phyloP scores from a whole-genome alignment of 2,329 filamentous ascomycete species.

The Hypoxylon sp. region DNA sequence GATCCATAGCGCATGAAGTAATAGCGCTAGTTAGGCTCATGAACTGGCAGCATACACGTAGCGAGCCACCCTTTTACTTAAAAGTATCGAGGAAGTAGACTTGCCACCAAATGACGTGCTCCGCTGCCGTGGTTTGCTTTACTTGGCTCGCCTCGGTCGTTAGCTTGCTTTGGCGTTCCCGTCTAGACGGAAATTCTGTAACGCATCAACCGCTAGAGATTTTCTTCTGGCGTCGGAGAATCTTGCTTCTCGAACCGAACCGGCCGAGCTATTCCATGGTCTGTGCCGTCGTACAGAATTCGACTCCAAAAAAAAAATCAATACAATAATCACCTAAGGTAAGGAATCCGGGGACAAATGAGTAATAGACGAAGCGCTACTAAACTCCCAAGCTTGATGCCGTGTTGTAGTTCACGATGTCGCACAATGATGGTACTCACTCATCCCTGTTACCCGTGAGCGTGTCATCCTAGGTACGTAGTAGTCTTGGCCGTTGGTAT shows the following conservation, averaged over 20 bases:
- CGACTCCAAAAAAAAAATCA: conserved; percentile 24
- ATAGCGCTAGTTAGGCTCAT: conserved; percentile 34
- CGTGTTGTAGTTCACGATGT: conserved; percentile 38
- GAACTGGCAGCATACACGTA: conserved; percentile 33
- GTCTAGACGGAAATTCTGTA: conserved; percentile 36
- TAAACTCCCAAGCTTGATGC: conserved; percentile 24
- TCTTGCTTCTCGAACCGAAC: conserved; percentile 26
- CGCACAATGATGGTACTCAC: conserved; percentile 27
- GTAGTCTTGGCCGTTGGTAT: conserved; percentile 41
- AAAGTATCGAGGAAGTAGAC: conserved; percentile 24
- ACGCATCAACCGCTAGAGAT: conserved; percentile 38
- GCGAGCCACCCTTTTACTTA: conserved; percentile 21
- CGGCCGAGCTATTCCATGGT: conserved; percentile 23
- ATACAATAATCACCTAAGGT: conserved; percentile 30
- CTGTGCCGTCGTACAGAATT: conserved; percentile 28
- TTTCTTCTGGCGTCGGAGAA: conserved; percentile 28
- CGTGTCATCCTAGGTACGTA: conserved; percentile 39
- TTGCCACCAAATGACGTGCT: conserved; percentile 43
- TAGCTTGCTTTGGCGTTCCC: conserved; percentile 16
- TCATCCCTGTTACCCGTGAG: conserved; percentile 32
- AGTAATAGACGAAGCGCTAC: conserved; percentile 22
- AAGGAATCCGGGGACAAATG: conserved; percentile 21
- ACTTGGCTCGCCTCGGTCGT: conserved; percentile 7
- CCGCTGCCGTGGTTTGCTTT: conserved; percentile 17
- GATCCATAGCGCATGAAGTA: conserved; percentile 36